These are phyloP conservation scores for Austroboletus eburneus DNA, from an alignment of 768 basidiomycete species.

Conservation along the genomic window DNA sequence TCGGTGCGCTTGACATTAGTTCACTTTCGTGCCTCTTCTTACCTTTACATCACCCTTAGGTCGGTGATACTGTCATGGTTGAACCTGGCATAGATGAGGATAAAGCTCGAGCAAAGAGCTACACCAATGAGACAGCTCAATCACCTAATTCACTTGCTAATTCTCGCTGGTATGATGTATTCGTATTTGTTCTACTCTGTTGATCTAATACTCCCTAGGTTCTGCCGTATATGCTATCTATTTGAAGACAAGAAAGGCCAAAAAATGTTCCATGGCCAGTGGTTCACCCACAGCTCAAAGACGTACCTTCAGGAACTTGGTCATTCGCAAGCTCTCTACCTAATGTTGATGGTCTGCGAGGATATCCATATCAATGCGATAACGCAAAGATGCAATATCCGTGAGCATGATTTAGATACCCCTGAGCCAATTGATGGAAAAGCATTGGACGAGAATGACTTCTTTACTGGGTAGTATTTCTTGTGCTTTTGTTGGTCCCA, in stretches of 20 bases:
- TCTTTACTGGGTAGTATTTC: slow-evolving; percentile 51
- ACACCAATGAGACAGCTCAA: slow-evolving; percentile 36
- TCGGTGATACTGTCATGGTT: slow-evolving; percentile 63
- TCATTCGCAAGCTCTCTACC: slow-evolving; percentile 57
- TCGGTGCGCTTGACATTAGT: slow-evolving; percentile 39
- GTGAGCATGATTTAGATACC: slow-evolving; percentile 37
- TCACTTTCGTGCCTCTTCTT: background rate
- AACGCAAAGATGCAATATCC: slow-evolving; percentile 53
- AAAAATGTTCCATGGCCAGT: slow-evolving; percentile 68
- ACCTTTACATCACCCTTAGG: slow-evolving; percentile 34
- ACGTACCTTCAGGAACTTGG: slow-evolving; percentile 64
- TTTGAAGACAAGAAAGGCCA: slow-evolving; percentile 38
- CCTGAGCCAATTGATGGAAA: slow-evolving; percentile 46
- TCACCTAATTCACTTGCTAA: slow-evolving; percentile 57
- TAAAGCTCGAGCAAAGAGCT: slow-evolving; percentile 37
- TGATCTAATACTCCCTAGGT: slow-evolving; percentile 42
- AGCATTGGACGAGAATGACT: slow-evolving; percentile 39
- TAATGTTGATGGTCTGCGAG: slow-evolving; percentile 51
- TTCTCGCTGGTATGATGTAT: slow-evolving; percentile 50
- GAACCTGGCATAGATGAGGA: slow-evolving; percentile 51
- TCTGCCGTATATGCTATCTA: slow-evolving; percentile 63
- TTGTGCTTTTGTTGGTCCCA: background rate
- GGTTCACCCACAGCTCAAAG: slow-evolving; percentile 61
- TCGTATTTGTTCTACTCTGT: background rate
- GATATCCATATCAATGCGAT: slow-evolving; percentile 53